Percentiles rank a stretch among this genome's conserved stretches.
Conservation (phyloP, 441 rosid genomes). For the Viola pubescens region DNA sequence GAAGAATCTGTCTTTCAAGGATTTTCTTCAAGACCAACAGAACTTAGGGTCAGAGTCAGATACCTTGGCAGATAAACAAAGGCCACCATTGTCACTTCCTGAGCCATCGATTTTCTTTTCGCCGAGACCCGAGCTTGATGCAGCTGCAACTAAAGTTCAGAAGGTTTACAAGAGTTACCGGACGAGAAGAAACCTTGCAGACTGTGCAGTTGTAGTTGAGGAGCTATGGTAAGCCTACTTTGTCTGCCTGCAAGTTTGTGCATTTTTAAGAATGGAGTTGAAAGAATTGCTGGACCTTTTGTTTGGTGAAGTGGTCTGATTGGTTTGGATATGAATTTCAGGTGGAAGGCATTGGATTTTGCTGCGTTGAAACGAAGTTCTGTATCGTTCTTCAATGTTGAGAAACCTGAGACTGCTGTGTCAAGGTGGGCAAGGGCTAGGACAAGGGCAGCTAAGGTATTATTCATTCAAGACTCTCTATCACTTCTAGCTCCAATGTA, state of each 20-base stretch:
- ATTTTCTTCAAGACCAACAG: constrained; percentile 25
- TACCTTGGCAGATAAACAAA: constrained; percentile 11
- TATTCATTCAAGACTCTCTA: background rate
- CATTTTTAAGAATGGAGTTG: too few relatives aligned
- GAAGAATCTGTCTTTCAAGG: constrained; percentile 40
- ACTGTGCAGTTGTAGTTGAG: constrained; percentile 84
- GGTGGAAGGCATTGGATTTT: constrained; percentile 95
- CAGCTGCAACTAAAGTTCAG: constrained; percentile 75
- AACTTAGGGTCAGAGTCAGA: constrained; percentile 1
- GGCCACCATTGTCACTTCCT: constrained; percentile 39
- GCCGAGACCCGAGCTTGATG: constrained; percentile 74
- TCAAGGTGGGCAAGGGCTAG: constrained; percentile 94
- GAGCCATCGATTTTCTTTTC: constrained; percentile 43
- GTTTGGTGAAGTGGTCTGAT: background rate
- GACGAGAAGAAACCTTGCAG: constrained; percentile 86
- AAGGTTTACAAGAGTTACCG: constrained; percentile 87
- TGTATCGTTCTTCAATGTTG: constrained; percentile 70
- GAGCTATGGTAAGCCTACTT: constrained; percentile 61
- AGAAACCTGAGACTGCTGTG: constrained; percentile 79
- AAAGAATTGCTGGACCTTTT: too few relatives aligned
- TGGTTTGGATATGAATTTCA: constrained; percentile 12
- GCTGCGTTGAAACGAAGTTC: constrained; percentile 93
- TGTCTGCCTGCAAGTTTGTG: too few relatives aligned
- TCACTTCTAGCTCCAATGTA: background rate
- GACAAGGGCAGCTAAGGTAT: constrained; percentile 81